A percentile compares a stretch with the other conserved stretches of the same genome.
phyloP scores from a whole-genome alignment of 2,329 filamentous ascomycete genomes.

The Phoma sp. region DNA sequence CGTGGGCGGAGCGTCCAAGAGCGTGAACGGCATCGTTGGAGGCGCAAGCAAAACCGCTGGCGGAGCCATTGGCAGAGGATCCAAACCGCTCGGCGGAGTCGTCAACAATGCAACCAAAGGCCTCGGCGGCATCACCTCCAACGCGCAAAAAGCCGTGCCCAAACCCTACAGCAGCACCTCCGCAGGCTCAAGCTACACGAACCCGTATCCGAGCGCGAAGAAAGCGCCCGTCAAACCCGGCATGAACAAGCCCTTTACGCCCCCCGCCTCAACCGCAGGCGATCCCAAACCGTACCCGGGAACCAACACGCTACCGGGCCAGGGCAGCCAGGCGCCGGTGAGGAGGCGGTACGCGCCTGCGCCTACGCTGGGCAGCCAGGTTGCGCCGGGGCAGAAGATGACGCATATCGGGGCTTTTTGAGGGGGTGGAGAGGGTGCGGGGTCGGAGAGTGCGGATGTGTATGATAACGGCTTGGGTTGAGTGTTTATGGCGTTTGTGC shows the following conservation, averaged over 20 bases:
- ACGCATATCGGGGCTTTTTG: slow-evolving; percentile 33
- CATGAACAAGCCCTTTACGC: slow-evolving; percentile 34
- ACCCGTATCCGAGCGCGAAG: slow-evolving; percentile 24
- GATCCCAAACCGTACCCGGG: slow-evolving; percentile 37
- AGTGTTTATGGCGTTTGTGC: slow-evolving; percentile 7
- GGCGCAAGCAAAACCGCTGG: slow-evolving; percentile 9
- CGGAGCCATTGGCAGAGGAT: neutral
- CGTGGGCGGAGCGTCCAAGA: slow-evolving; percentile 3
- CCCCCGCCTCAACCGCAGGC: slow-evolving; percentile 19
- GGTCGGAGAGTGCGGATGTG: neutral
- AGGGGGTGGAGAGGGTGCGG: neutral
- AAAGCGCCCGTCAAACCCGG: slow-evolving; percentile 38
- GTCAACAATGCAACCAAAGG: slow-evolving; percentile 18
- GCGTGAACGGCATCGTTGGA: neutral
- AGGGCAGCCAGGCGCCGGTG: slow-evolving; percentile 35
- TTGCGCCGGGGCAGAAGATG: slow-evolving; percentile 38
- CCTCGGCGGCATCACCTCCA: slow-evolving; percentile 10
- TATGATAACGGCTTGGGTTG: neutral
- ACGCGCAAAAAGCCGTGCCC: slow-evolving; percentile 13
- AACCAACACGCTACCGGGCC: slow-evolving; percentile 39
- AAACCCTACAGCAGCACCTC: slow-evolving; percentile 23
- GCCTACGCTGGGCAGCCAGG: slow-evolving; percentile 32
- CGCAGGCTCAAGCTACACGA: slow-evolving; percentile 15
- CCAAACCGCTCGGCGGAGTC: neutral
- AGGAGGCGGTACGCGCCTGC: slow-evolving; percentile 34